A percentile compares a stretch with the other conserved stretches of the same genome.
Evolutionary conservation across 2,329 filamentous ascomycete species (phyloP).

Genomic region (Lasiodiplodia gonubiensis): DNA sequence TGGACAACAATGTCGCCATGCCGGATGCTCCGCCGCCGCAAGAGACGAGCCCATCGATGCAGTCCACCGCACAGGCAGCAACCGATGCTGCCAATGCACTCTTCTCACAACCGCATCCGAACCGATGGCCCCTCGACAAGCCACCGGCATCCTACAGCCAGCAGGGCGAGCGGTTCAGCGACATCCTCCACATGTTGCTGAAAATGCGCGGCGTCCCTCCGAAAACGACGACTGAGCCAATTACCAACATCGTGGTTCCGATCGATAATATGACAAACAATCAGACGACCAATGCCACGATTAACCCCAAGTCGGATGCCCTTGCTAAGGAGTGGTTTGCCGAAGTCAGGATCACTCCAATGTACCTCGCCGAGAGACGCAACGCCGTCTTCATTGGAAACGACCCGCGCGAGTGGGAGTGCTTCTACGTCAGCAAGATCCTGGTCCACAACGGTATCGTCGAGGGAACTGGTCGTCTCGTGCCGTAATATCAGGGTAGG

Average conservation of each 20-base stretch:
- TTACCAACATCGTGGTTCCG: slow-evolving; percentile 42
- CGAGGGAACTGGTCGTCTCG: slow-evolving; percentile 24
- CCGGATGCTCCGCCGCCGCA: slow-evolving; percentile 9
- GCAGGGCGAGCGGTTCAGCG: slow-evolving; percentile 64
- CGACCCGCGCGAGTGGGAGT: slow-evolving; percentile 44
- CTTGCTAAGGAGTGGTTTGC: slow-evolving; percentile 45
- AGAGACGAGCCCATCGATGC: background rate
- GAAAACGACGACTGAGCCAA: slow-evolving; percentile 39
- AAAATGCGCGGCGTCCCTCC: slow-evolving; percentile 61
- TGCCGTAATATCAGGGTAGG: slow-evolving; percentile 3
- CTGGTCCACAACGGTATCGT: slow-evolving; percentile 27
- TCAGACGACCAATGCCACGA: slow-evolving; percentile 24
- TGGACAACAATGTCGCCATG: slow-evolving; percentile 17
- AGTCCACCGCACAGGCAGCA: background rate
- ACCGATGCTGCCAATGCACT: slow-evolving; percentile 10
- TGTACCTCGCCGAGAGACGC: slow-evolving; percentile 38
- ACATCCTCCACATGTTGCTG: slow-evolving; percentile 63
- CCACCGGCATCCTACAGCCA: slow-evolving; percentile 58
- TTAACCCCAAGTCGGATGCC: slow-evolving; percentile 42
- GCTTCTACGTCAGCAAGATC: slow-evolving; percentile 26
- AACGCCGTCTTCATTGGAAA: slow-evolving; percentile 40
- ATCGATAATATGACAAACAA: slow-evolving; percentile 29
- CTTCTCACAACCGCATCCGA: slow-evolving; percentile 31
- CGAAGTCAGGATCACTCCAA: slow-evolving; percentile 39
- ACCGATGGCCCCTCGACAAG: slow-evolving; percentile 60